These are phyloP conservation scores for Jaapia argillacea DNA, from an alignment of 768 basidiomycete species.

Conservation along the genomic window DNA sequence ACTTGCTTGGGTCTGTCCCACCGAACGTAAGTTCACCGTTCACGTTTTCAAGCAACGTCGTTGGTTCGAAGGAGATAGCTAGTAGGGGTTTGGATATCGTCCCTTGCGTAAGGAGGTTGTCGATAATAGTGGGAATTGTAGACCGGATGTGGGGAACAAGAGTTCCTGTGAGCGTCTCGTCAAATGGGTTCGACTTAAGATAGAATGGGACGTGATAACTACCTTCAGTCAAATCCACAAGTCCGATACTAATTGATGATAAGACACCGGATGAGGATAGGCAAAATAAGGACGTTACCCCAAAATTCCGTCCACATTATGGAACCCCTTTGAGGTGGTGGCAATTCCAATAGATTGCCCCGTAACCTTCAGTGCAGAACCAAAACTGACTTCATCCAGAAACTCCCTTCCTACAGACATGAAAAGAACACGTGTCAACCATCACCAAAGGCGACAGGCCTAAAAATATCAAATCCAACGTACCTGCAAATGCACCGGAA, in stretches of 20 bases:
- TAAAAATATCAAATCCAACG: too few relatives aligned
- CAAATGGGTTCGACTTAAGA: not conserved
- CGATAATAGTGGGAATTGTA: conserved; percentile 19
- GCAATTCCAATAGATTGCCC: conserved; percentile 30
- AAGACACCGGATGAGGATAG: not conserved
- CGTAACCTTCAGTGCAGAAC: conserved; percentile 15
- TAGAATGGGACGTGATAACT: not conserved
- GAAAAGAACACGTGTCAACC: conserved; percentile 4
- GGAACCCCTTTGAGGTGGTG: conserved; percentile 12
- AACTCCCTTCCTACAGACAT: conserved; percentile 12
- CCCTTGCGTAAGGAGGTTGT: conserved; percentile 20
- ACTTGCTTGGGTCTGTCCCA: conserved; percentile 34
- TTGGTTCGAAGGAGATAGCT: conserved; percentile 4
- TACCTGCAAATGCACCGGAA: too few relatives aligned
- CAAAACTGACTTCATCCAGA: conserved; percentile 10
- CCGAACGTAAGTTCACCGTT: conserved; percentile 19
- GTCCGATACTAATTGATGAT: conserved; percentile 16
- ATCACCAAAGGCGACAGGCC: too few relatives aligned
- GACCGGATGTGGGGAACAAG: conserved; percentile 4
- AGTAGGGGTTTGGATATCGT: conserved; percentile 7
- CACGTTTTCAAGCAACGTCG: not conserved
- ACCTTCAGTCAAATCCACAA: conserved; percentile 20
- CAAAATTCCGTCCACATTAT: conserved; percentile 28
- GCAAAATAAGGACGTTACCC: conserved; percentile 10
- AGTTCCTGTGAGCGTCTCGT: conserved; percentile 1